Percentiles rank a stretch among this genome's conserved stretches.
phyloP scores from a whole-genome alignment of 2,329 filamentous ascomycete genomes.

The Ophiocordyceps robertsii region DNA sequence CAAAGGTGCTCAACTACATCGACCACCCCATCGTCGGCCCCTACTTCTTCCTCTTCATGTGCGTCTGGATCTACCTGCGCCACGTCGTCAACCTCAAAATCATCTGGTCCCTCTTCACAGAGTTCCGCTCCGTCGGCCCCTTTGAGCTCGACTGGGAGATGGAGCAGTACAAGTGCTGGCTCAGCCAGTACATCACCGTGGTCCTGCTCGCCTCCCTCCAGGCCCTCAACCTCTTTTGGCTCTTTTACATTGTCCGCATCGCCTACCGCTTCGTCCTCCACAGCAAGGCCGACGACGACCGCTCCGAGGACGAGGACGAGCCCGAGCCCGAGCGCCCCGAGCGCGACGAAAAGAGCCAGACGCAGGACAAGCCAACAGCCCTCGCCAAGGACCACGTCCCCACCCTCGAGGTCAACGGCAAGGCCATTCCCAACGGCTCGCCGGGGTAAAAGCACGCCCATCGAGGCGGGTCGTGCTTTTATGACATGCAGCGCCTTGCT shows the following conservation, averaged over 20 bases:
- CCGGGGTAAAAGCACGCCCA: neutral
- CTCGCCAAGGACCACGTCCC: conserved; percentile 4
- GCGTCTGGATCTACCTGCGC: conserved; percentile 77
- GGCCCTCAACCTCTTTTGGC: conserved; percentile 69
- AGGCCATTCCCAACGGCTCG: conserved; percentile 6
- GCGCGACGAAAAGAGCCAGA: conserved; percentile 10
- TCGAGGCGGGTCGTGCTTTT: too few species aligned
- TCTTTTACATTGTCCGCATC: conserved; percentile 64
- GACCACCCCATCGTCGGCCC: conserved; percentile 66
- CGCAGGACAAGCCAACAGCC: too few species aligned
- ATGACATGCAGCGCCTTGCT: too few species aligned
- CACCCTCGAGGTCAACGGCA: conserved; percentile 9
- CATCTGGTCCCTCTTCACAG: conserved; percentile 60
- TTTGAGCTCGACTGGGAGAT: conserved; percentile 66
- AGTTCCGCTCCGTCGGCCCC: conserved; percentile 62
- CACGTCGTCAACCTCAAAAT: conserved; percentile 75
- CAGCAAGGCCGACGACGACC: conserved; percentile 52
- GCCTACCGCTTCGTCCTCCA: conserved; percentile 55
- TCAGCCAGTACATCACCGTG: conserved; percentile 56
- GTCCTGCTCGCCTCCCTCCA: conserved; percentile 53
- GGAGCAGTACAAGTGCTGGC: conserved; percentile 62
- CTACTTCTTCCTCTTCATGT: conserved; percentile 75
- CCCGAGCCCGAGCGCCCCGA: conserved; percentile 28
- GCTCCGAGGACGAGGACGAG: conserved; percentile 55
- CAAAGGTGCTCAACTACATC: conserved; percentile 84